A percentile compares a stretch with the other conserved stretches of the same genome.
Conservation (phyloP, 106 monocot species). For the Alisma plantagoaquatica region DNA sequence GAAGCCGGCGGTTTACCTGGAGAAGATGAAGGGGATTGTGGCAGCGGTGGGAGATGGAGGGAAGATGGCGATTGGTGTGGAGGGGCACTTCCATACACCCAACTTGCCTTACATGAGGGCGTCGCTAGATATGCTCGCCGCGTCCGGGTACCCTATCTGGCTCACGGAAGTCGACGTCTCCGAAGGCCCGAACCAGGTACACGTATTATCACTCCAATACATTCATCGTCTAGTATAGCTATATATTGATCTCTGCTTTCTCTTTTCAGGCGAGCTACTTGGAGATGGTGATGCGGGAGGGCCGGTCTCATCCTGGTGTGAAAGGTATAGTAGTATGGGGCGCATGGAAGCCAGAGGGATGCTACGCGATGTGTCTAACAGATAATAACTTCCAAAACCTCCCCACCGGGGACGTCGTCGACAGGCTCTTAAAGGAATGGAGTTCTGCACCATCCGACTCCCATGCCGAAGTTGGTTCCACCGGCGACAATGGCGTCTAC, state of each 20-base stretch:
- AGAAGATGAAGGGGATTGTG: conserved; percentile 40
- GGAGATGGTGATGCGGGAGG: conserved; percentile 66
- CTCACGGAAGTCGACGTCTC: conserved; percentile 73
- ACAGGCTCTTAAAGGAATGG: conserved; percentile 55
- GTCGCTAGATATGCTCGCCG: conserved; percentile 47
- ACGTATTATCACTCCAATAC: too few relatives aligned
- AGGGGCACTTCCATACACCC: conserved; percentile 49
- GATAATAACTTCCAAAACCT: conserved; percentile 67
- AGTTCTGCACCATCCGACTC: background rate
- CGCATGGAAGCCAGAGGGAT: conserved; percentile 44
- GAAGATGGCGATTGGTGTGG: conserved; percentile 52
- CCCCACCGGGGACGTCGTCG: conserved; percentile 59
- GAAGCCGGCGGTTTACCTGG: conserved; percentile 34
- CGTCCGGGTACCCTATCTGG: conserved; percentile 51
- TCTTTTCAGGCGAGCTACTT: conserved; percentile 39
- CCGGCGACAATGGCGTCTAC: conserved; percentile 13
- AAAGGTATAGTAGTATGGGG: conserved; percentile 76
- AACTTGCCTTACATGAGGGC: conserved; percentile 70
- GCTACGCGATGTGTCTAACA: conserved; percentile 69
- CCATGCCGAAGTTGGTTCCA: conserved; percentile 3
- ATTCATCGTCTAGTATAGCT: too few relatives aligned
- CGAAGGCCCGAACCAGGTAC: conserved; percentile 28
- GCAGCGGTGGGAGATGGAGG: background rate
- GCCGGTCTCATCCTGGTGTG: conserved; percentile 51
- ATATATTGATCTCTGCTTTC: too few relatives aligned